phyloP scores from a whole-genome alignment of 345 rosid genomes.

The Eucalyptus guilfoylei region DNA sequence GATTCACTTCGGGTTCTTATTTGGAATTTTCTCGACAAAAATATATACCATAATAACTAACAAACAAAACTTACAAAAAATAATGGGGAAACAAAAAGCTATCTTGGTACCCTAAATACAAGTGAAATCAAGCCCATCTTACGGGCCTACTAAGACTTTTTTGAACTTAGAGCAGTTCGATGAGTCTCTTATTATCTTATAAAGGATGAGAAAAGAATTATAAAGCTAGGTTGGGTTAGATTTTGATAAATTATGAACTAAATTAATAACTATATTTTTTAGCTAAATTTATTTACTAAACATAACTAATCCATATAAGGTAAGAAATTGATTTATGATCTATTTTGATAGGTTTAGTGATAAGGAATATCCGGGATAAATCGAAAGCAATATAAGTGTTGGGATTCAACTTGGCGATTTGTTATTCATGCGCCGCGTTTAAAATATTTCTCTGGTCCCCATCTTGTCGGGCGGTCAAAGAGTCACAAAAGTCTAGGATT shows the following conservation, averaged over 20 bases:
- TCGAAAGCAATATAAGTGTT: fast-evolving
- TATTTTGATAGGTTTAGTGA: no score
- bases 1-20: no score
- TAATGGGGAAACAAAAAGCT: background rate
- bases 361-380: background rate
- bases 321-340: no score
- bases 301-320: no score
- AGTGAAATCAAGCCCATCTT: background rate
- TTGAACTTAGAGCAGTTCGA: background rate
- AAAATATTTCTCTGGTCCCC: background rate
- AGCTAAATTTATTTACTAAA: background rate
- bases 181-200: background rate
- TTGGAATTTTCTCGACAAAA: no score
- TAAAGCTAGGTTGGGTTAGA: background rate
- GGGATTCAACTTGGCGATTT: background rate
- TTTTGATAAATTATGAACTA: background rate
- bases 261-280: no score
- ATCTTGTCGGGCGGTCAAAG: background rate
- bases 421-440: background rate
- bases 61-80: background rate
- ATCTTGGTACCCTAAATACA: background rate
- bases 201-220: background rate
- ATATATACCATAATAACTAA: background rate
- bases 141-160: background rate
- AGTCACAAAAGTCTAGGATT: background rate